These are phyloP conservation scores for Handroanthus guayacan DNA, from an alignment of 257 asterid genomes.

Conservation along the genomic window DNA sequence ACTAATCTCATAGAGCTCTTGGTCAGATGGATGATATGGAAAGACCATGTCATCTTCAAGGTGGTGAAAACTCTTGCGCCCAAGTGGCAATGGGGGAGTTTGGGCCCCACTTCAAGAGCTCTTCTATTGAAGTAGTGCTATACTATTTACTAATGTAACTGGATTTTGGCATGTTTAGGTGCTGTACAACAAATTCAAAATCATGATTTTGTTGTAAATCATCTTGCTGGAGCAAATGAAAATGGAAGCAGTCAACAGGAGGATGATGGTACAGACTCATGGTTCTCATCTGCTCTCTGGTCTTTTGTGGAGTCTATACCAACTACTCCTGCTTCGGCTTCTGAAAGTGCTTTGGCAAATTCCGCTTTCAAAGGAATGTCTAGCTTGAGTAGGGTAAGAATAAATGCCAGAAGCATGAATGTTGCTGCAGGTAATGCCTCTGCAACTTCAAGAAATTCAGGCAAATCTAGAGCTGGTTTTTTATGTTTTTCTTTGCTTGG, in stretches of 20 bases:
- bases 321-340: slow-evolving; percentile 94
- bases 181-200: slow-evolving; percentile 47
- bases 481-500: slow-evolving; percentile 70
- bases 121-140: slow-evolving; percentile 44
- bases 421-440: slow-evolving; percentile 60
- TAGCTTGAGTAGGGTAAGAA: slow-evolving; percentile 82
- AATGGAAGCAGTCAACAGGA: slow-evolving; percentile 49
- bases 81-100: slow-evolving; percentile 92
- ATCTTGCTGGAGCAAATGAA: slow-evolving; percentile 58
- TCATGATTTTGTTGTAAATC: slow-evolving; percentile 48
- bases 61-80: slow-evolving; percentile 87
- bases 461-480: slow-evolving; percentile 57
- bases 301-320: slow-evolving; percentile 98
- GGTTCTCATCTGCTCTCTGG: slow-evolving; percentile 85
- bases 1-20: slow-evolving; percentile 68
- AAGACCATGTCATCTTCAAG: slow-evolving; percentile 58
- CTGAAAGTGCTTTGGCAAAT: slow-evolving; percentile 82
- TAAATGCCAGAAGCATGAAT: slow-evolving; percentile 54
- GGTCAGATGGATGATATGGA: slow-evolving; percentile 85
- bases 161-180: slow-evolving; percentile 75
- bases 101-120: slow-evolving; percentile 92
- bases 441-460: slow-evolving; percentile 56
- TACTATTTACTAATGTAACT: slow-evolving; percentile 56
- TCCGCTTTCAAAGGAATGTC: slow-evolving; percentile 84
- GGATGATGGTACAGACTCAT: slow-evolving; percentile 72